Percentiles rank a stretch among this genome's conserved stretches.
Conservation (phyloP, 2,329 filamentous ascomycete genomes). For the Exserohilum turcica region DNA sequence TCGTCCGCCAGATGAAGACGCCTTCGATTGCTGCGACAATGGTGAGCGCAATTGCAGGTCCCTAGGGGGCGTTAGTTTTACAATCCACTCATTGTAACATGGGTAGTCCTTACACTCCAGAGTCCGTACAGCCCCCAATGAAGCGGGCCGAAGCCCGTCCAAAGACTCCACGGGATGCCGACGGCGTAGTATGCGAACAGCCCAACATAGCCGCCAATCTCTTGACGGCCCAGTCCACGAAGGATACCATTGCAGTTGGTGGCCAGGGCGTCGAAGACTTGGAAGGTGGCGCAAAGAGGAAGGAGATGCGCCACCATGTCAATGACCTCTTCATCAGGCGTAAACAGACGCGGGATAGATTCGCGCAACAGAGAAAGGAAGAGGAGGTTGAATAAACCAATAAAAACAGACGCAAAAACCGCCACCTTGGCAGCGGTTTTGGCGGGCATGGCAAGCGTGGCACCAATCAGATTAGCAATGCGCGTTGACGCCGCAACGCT, state of each 20-base stretch:
- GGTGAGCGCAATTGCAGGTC: slow-evolving; percentile 66
- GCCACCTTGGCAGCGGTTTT: slow-evolving; percentile 80
- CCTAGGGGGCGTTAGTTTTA: slow-evolving; percentile 32
- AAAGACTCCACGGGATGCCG: slow-evolving; percentile 82
- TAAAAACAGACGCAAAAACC: slow-evolving; percentile 66
- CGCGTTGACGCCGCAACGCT: slow-evolving; percentile 87
- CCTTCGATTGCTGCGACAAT: slow-evolving; percentile 63
- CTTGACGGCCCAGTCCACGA: slow-evolving; percentile 84
- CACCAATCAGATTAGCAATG: slow-evolving; percentile 90
- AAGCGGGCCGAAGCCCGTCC: slow-evolving; percentile 74
- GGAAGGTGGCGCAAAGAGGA: slow-evolving; percentile 84
- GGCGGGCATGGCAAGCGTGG: slow-evolving; percentile 78
- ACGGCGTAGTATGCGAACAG: slow-evolving; percentile 85
- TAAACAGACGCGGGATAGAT: slow-evolving; percentile 76
- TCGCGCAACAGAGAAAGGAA: slow-evolving; percentile 71
- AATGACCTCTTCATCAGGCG: slow-evolving; percentile 69
- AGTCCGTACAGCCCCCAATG: slow-evolving; percentile 79
- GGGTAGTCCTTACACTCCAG: slow-evolving; percentile 60
- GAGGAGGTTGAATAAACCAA: slow-evolving; percentile 80
- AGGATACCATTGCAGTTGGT: slow-evolving; percentile 83
- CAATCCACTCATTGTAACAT: neutral
- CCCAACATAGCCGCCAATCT: slow-evolving; percentile 88
- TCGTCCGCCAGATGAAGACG: slow-evolving; percentile 60
- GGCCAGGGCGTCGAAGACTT: slow-evolving; percentile 83
- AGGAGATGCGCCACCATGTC: slow-evolving; percentile 70